Conservation (phyloP, 306 rosid species). For the Dalbergia cochinchinensis region DNA sequence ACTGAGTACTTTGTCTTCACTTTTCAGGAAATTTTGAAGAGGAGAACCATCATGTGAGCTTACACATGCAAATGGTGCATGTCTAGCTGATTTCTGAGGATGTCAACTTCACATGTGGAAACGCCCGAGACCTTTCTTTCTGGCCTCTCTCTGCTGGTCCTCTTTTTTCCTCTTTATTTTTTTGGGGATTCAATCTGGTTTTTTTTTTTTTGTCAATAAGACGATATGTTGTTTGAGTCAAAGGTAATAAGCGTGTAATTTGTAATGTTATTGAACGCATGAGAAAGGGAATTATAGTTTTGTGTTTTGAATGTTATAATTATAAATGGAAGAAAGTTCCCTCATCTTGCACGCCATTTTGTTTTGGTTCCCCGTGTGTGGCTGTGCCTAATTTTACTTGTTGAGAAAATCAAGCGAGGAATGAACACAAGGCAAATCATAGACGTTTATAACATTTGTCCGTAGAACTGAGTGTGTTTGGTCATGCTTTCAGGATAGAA, state of each 20-base stretch:
- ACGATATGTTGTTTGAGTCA: background rate
- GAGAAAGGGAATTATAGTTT: background rate
- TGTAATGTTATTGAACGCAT: background rate
- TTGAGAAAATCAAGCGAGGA: no score
- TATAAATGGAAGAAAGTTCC: background rate
- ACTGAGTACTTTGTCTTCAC: constrained; percentile 21
- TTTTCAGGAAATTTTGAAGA: constrained; percentile 74
- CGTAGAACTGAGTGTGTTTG: no score
- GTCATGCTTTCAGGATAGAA: no score
- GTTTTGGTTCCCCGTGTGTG: background rate
- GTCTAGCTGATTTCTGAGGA: constrained; percentile 49
- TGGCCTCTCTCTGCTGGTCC: background rate
- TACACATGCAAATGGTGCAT: constrained; percentile 47
- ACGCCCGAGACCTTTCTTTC: background rate
- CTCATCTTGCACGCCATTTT: background rate
- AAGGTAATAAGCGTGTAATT: background rate
- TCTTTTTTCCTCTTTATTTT: background rate
- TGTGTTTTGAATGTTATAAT: background rate
- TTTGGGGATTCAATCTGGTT: no score
- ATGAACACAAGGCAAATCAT: no score
- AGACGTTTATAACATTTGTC: no score
- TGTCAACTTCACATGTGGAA: constrained; percentile 27
- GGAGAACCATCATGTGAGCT: constrained; percentile 57
- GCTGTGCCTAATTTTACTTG: background rate
- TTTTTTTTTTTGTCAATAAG: background rate